Conservation (phyloP, 148 eudicot species). For the Fagopyrum esculentum region DNA sequence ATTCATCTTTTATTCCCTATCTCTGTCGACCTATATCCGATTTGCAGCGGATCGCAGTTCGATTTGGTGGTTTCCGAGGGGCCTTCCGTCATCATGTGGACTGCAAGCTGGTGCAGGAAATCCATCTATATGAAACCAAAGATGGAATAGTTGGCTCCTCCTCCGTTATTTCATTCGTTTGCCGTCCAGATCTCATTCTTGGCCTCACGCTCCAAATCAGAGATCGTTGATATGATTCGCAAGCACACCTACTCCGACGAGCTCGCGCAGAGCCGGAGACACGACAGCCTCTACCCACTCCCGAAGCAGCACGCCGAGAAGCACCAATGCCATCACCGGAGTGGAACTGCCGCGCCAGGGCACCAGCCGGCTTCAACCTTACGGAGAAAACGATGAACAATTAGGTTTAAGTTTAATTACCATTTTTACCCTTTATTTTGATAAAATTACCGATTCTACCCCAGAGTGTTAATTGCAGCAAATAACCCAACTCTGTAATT, state of each 20-base stretch:
- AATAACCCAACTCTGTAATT: no score
- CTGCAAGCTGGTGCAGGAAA: conserved; percentile 94
- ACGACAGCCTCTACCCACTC: not conserved
- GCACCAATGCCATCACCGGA: no score
- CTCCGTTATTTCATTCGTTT: no score
- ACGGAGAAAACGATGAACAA: no score
- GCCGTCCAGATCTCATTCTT: conserved; percentile 19
- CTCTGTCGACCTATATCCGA: conserved; percentile 11
- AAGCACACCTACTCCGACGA: conserved; percentile 22
- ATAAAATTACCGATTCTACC: no score
- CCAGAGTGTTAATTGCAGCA: no score
- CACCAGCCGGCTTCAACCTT: no score
- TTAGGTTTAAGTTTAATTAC: no score
- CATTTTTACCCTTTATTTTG: no score
- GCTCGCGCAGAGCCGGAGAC: conserved; percentile 11
- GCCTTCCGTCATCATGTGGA: conserved; percentile 27
- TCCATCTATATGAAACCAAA: conserved; percentile 93
- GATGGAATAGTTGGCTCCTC: conserved; percentile 54
- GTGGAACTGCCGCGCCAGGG: no score
- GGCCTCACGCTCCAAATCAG: conserved; percentile 12
- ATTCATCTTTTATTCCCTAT: not conserved
- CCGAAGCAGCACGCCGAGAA: no score
- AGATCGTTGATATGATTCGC: conserved; percentile 21
- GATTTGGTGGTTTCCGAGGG: conserved; percentile 9
- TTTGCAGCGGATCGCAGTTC: conserved; percentile 5